Evolutionary conservation across 441 rosid species (phyloP).

Genomic region (Croton setiger): DNA sequence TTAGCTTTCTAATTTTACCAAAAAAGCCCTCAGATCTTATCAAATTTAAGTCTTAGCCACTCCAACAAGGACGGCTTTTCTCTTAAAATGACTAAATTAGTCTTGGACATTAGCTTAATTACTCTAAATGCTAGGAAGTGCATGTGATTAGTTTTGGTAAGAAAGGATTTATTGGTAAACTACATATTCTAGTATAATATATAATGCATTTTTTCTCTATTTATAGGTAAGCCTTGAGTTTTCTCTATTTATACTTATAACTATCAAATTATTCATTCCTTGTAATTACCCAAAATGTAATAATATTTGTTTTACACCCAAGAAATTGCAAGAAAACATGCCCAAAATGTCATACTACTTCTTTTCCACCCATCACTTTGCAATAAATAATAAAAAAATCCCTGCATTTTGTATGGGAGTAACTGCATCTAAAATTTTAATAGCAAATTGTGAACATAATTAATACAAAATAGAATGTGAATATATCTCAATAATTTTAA

Average conservation of each 20-base stretch:
- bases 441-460: no score
- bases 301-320: not conserved
- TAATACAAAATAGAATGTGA: no score
- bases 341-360: not conserved
- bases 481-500: no score
- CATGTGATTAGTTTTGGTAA: not conserved
- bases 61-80: not conserved
- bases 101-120: not conserved
- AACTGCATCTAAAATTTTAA: no score
- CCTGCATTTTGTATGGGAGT: no score
- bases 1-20: slow-evolving; percentile 22
- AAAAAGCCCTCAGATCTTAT: slow-evolving; percentile 16
- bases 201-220: not conserved
- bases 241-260: not conserved
- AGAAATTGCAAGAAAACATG: not conserved
- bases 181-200: not conserved
- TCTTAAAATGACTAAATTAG: not conserved
- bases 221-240: not conserved
- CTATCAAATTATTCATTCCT: not conserved
- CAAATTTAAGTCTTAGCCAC: slow-evolving; percentile 22
- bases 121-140: not conserved
- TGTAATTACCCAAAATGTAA: not conserved
- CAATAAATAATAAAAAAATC: no score
- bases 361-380: not conserved
- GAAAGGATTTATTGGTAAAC: slow-evolving; percentile 23